Base-by-base conservation (phyloP, 306 rosid species). In the Rubus idaeus region DNA sequence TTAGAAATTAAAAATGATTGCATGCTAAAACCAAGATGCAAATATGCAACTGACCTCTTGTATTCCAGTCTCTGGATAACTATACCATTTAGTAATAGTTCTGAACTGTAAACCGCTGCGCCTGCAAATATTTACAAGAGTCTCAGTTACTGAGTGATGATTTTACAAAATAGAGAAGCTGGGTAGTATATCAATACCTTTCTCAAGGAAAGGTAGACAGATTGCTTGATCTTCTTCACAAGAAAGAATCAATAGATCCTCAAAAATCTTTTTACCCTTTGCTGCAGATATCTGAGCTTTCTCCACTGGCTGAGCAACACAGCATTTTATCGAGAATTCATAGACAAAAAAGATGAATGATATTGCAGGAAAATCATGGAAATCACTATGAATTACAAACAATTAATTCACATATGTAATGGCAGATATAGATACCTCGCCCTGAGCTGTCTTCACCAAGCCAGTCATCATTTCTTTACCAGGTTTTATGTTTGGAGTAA, bases 1-100 rank as follows among this genome's bases (percentile, higher is more conserved):
- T 30, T 30, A 35, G 30, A 30, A 30, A 42, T 12, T 5, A 13
- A 11, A 35, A 26, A 0, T 61, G 42, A 35, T 20, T 30, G 42
- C n/a, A 13, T 62, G 67, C 17, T 13, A 35, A 62, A 62, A 62
- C 20, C 66, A 62, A 12, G 35, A 62, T 37, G 44, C n/a, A 6
- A 11, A 13, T 26, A 13, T 8, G 10, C 17, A 16, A 46, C 73
- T 51, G 80, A 92, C 98, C 98, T 92, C 82, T 92, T 89, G 80
- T 85, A 90, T 52, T 92, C 96, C 88, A 95, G 86, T 89, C 79
- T 95, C 87, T 95, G 98, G 18, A 85, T 88, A 75, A 95, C 96
- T 56, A 95, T 88, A 75, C 98, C 98, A 76, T 92, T 95, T 71
- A 92, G 83, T 71, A 95, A 77, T 67, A 95, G 89, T 87, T 95